Conservation (phyloP, 2,329 filamentous ascomycete genomes). For the Colletotrichum sp. region DNA sequence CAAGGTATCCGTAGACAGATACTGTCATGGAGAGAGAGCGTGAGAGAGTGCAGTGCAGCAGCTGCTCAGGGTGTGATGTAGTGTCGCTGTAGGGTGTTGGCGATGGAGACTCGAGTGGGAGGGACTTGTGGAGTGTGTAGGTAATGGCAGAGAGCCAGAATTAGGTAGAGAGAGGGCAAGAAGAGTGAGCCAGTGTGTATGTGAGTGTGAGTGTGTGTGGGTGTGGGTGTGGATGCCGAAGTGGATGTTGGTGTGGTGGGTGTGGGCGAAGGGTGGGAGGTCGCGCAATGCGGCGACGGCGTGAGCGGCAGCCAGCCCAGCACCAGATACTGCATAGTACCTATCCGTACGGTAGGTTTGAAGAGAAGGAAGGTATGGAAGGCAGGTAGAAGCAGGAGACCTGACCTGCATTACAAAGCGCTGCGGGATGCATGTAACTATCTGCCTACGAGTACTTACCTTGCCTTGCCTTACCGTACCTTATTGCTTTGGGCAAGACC, state of each 20-base stretch:
- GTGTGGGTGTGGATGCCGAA: background rate
- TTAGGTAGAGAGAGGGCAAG: background rate
- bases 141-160: background rate
- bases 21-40: background rate
- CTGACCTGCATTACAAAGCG: background rate
- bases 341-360: background rate
- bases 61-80: background rate
- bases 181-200: background rate
- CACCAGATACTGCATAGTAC: background rate
- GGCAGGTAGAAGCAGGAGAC: background rate
- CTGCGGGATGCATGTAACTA: background rate
- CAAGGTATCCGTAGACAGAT: background rate
- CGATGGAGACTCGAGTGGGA: background rate
- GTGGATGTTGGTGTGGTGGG: background rate
- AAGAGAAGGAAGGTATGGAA: background rate
- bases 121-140: background rate
- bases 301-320: constrained; percentile 7
- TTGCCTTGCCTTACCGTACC: background rate
- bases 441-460: background rate
- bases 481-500: background rate
- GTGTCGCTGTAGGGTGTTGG: constrained; percentile 5
- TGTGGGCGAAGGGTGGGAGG: constrained; percentile 17
- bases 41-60: background rate
- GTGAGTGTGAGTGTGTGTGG: background rate
- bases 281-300: constrained; percentile 18